A percentile compares a stretch with the other conserved stretches of the same genome.
These are phyloP conservation scores for Candida methanosorbosa DNA, from an alignment of 805 yeast genomes.

Conservation along the genomic window DNA sequence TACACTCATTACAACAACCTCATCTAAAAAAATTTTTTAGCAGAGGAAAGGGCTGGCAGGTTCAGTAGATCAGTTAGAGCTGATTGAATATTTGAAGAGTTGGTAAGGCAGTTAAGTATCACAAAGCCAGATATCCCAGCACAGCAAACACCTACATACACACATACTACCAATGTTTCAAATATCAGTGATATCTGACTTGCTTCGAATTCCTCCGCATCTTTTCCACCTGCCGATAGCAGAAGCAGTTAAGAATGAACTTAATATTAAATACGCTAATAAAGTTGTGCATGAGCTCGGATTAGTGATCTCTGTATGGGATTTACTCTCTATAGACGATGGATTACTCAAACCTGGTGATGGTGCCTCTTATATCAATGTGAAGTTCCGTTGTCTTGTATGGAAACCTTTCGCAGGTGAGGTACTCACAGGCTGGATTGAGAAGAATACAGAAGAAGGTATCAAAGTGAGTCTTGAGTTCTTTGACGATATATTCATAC, in stretches of 20 bases:
- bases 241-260: conserved; percentile 68
- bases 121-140: too few relatives aligned
- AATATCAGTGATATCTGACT: conserved; percentile 69
- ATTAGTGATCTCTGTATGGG: conserved; percentile 78
- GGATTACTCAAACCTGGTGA: conserved; percentile 92
- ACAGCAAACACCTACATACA: too few relatives aligned
- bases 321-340: conserved; percentile 70
- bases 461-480: conserved; percentile 78
- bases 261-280: conserved; percentile 80
- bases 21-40: too few relatives aligned
- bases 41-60: too few relatives aligned
- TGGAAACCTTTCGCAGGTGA: conserved; percentile 96
- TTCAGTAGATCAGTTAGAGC: too few relatives aligned
- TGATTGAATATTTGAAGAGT: too few relatives aligned
- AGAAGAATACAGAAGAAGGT: conserved; percentile 82
- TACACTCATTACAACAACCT: too few relatives aligned
- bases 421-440: conserved; percentile 85
- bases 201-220: conserved; percentile 84
- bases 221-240: conserved; percentile 65
- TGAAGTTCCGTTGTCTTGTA: conserved; percentile 64
- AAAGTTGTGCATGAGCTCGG: conserved; percentile 81
- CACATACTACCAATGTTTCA: conserved; percentile 77
- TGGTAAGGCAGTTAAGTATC: too few relatives aligned
- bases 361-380: conserved; percentile 77
- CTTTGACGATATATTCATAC: conserved; percentile 88